Evolutionary conservation across 257 asterid species (phyloP).

Genomic region (Anisodus acutangulus): DNA sequence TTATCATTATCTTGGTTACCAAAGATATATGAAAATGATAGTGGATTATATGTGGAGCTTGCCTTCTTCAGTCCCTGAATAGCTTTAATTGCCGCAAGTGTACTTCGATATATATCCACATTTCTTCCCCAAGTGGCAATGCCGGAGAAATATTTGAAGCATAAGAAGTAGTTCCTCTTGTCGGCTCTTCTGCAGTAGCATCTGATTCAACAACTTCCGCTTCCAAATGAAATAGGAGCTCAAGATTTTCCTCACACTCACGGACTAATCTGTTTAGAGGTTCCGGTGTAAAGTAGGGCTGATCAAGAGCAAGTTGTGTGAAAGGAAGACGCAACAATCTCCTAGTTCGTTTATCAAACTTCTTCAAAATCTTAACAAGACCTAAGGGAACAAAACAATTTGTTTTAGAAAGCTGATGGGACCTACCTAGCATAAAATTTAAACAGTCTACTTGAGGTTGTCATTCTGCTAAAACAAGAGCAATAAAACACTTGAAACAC

Average conservation of each 20-base stretch:
- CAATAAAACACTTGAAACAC: not conserved
- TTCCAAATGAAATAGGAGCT: constrained; percentile 69
- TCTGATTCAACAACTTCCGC: constrained; percentile 75
- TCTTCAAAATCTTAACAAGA: constrained; percentile 86
- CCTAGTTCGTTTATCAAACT: constrained; percentile 90
- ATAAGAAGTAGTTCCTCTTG: constrained; percentile 33
- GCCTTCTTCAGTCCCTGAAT: constrained; percentile 67
- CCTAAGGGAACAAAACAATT: constrained; percentile 46
- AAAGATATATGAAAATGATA: constrained; percentile 66
- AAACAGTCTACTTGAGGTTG: not conserved
- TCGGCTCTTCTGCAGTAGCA: constrained; percentile 36
- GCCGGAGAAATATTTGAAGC: constrained; percentile 38
- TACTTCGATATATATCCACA: constrained; percentile 65
- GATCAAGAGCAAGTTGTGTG: constrained; percentile 71
- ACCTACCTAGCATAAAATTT: not conserved
- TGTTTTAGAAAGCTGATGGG: not conserved
- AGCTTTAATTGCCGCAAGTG: constrained; percentile 72
- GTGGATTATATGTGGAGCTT: constrained; percentile 74
- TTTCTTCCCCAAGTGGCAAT: constrained; percentile 60
- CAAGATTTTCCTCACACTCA: constrained; percentile 87
- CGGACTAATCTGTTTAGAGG: constrained; percentile 68
- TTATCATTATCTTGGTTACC: constrained; percentile 53
- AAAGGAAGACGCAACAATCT: constrained; percentile 71
- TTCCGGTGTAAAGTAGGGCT: constrained; percentile 85
- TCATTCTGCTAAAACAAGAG: not conserved